Conservation (phyloP, 306 rosid genomes). For the Fagus sylvatica region DNA sequence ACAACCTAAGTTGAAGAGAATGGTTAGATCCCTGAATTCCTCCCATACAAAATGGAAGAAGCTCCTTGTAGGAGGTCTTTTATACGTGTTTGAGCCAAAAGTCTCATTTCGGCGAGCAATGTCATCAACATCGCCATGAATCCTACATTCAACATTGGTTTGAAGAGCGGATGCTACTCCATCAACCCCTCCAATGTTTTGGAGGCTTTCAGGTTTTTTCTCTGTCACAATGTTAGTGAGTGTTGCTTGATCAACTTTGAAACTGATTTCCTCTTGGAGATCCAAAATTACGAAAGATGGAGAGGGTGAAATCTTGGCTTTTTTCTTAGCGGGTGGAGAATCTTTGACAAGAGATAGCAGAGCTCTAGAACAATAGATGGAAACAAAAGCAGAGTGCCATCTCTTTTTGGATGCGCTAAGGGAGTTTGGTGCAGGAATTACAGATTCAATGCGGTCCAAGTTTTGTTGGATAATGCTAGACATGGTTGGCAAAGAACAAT, state of each 20-base stretch:
- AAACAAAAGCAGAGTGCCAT: too few species aligned
- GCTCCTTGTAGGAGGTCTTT: slow-evolving; percentile 20
- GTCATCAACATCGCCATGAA: too few species aligned
- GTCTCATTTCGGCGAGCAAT: neutral
- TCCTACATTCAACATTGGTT: too few species aligned
- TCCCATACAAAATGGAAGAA: slow-evolving; percentile 24
- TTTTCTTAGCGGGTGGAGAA: neutral
- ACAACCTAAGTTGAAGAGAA: slow-evolving; percentile 20
- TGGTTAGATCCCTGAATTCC: slow-evolving; percentile 17
- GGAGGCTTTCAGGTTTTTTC: neutral
- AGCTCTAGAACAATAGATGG: too few species aligned
- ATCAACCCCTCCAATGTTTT: neutral
- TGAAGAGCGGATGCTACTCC: too few species aligned
- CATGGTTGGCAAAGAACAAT: neutral
- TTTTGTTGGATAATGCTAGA: too few species aligned
- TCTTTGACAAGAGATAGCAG: slow-evolving; percentile 12
- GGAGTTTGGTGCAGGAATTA: neutral
- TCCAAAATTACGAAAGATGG: neutral
- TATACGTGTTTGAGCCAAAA: slow-evolving; percentile 24
- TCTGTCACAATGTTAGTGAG: slow-evolving; percentile 28
- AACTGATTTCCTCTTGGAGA: neutral
- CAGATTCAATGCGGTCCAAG: too few species aligned
- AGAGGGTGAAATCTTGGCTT: neutral
- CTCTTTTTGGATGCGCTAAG: too few species aligned
- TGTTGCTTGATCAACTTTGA: neutral